A percentile compares a stretch with the other conserved stretches of the same genome.
Evolutionary conservation across 1,284 basidiomycete genomes (phyloP).

Genomic region (Inonotus obliquus): DNA sequence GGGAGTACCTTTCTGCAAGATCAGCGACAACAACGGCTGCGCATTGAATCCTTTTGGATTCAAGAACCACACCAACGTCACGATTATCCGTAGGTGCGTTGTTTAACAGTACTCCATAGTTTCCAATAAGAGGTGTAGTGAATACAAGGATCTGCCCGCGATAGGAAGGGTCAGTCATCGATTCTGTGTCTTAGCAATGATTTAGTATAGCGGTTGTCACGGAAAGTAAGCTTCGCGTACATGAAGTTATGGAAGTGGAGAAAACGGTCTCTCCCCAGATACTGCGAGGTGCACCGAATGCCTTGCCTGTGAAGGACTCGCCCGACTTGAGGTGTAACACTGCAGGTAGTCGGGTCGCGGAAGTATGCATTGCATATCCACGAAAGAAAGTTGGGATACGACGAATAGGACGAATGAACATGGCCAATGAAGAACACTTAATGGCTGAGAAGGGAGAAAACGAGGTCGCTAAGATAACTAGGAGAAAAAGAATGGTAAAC

Average conservation of each 20-base stretch:
- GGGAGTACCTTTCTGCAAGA: constrained; percentile 92
- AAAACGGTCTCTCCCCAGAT: constrained; percentile 98
- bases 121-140: constrained; percentile 97
- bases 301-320: constrained; percentile 84
- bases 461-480: constrained; percentile 83
- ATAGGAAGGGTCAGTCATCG: constrained; percentile 99
- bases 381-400: constrained; percentile 47
- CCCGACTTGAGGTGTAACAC: constrained; percentile 92
- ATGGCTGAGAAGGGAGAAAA: constrained; percentile 69
- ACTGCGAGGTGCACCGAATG: constrained; percentile 87
- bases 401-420: constrained; percentile 54
- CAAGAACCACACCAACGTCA: constrained; percentile 88
- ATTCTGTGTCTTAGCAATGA: constrained; percentile 79
- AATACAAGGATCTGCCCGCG: constrained; percentile 97
- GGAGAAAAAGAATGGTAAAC: constrained; percentile 21
- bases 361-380: constrained; percentile 61
- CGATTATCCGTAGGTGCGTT: constrained; percentile 67
- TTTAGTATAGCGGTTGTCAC: not conserved
- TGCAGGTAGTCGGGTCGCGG: constrained; percentile 57
- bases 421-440: constrained; percentile 37
- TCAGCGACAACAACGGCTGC: constrained; percentile 92
- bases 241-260: constrained; percentile 97
- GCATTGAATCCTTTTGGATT: constrained; percentile 88
- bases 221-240: constrained; percentile 39
- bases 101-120: constrained; percentile 95